A percentile compares a stretch with the other conserved stretches of the same genome.
Evolutionary conservation across 306 rosid genomes (phyloP).

Genomic region (Rosa lucieae): DNA sequence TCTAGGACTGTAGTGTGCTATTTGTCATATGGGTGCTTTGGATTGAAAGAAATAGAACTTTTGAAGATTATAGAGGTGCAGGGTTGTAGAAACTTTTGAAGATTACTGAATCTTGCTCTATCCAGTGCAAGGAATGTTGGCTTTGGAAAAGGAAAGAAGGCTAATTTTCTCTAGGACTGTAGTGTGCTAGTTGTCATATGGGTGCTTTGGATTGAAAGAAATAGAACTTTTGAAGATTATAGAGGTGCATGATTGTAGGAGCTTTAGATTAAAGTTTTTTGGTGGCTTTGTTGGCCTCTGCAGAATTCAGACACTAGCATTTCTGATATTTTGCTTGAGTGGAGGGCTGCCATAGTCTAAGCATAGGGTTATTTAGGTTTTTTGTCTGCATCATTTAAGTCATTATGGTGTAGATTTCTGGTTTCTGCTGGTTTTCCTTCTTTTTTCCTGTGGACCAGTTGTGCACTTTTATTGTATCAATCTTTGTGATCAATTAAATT

Average conservation of each 20-base stretch:
- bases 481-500: neutral
- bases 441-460: neutral
- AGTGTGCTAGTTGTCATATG: neutral
- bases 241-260: too few relatives aligned
- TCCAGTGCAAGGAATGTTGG: too few relatives aligned
- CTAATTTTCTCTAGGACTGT: neutral
- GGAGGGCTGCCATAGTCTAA: neutral
- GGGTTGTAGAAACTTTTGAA: too few relatives aligned
- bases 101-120: too few relatives aligned
- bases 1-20: neutral
- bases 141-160: too few relatives aligned
- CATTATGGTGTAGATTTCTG: neutral
- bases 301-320: neutral
- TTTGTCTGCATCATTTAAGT: neutral
- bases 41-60: neutral
- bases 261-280: neutral
- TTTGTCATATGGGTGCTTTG: neutral
- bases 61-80: neutral
- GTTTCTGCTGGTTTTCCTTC: neutral
- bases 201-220: too few relatives aligned
- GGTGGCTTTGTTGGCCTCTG: neutral
- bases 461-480: neutral
- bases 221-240: too few relatives aligned
- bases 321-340: neutral
- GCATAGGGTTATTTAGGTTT: neutral